Evolutionary conservation across 2,329 filamentous ascomycete genomes (phyloP).

Genomic region (Periglandula ipomoeae): DNA sequence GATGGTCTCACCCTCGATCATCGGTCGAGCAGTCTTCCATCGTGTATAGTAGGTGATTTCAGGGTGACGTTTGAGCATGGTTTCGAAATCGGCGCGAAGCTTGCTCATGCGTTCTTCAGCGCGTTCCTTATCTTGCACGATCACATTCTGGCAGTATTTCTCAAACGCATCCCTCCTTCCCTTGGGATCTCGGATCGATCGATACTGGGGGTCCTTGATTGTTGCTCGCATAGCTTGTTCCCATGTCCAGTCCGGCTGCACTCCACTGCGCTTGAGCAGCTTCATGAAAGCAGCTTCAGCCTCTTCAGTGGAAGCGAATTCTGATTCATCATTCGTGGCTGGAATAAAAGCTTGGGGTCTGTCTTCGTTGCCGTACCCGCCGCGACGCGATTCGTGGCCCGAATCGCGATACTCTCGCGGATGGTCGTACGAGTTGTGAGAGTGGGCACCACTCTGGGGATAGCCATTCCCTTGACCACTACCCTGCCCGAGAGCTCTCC

Average conservation of each 20-base stretch:
- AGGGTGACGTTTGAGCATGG: slow-evolving; percentile 91
- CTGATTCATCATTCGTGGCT: slow-evolving; percentile 60
- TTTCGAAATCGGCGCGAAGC: slow-evolving; percentile 85
- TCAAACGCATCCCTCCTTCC: slow-evolving; percentile 87
- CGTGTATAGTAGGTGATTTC: slow-evolving; percentile 96
- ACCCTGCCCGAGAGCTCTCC: slow-evolving; percentile 52
- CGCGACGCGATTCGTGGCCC: slow-evolving; percentile 47
- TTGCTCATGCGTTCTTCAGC: slow-evolving; percentile 90
- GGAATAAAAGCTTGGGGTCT: slow-evolving; percentile 52
- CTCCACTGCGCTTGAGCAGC: slow-evolving; percentile 72
- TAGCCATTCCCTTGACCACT: slow-evolving; percentile 23
- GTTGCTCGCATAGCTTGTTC: slow-evolving; percentile 77
- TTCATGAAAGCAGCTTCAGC: slow-evolving; percentile 91
- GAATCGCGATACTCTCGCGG: slow-evolving; percentile 29
- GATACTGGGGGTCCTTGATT: slow-evolving; percentile 86
- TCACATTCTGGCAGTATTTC: slow-evolving; percentile 86
- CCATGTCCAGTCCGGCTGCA: slow-evolving; percentile 90
- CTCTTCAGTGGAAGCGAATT: slow-evolving; percentile 73
- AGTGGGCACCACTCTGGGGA: slow-evolving; percentile 30
- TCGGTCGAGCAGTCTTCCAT: slow-evolving; percentile 91
- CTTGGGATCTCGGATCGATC: slow-evolving; percentile 84
- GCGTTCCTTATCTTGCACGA: slow-evolving; percentile 86
- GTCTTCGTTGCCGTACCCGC: slow-evolving; percentile 47
- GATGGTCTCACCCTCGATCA: slow-evolving; percentile 90
- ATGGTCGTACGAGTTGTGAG: slow-evolving; percentile 26